phyloP scores from a whole-genome alignment of 768 basidiomycete species.

The Tylopilus sp. region DNA sequence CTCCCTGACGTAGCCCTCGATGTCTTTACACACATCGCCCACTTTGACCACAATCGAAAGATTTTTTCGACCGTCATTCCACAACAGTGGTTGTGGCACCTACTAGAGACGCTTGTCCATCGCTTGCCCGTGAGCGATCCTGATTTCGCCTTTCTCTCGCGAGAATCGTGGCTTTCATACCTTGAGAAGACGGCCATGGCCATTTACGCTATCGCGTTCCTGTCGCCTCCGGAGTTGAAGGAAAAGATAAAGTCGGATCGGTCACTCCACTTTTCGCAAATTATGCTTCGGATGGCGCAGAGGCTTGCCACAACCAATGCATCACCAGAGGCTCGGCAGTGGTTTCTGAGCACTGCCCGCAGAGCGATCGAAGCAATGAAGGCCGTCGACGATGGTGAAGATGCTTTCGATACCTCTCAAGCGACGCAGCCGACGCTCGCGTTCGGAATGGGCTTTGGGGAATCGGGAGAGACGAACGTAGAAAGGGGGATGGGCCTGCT shows the following conservation, averaged over 20 bases:
- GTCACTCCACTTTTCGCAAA: constrained; percentile 60
- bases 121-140: constrained; percentile 77
- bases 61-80: constrained; percentile 63
- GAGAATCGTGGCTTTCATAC: constrained; percentile 73
- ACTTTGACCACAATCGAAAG: constrained; percentile 75
- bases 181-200: constrained; percentile 75
- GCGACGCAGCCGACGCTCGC: constrained; percentile 57
- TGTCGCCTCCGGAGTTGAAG: constrained; percentile 76
- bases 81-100: constrained; percentile 48
- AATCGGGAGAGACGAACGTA: constrained; percentile 57
- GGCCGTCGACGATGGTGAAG: constrained; percentile 70
- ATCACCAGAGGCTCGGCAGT: constrained; percentile 48
- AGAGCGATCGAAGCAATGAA: constrained; percentile 77
- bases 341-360: constrained; percentile 54
- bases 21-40: constrained; percentile 74
- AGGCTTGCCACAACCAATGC: constrained; percentile 50
- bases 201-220: constrained; percentile 85
- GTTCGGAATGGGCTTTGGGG: constrained; percentile 86
- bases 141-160: constrained; percentile 65
- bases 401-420: constrained; percentile 68
- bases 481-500: constrained; percentile 77
- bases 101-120: constrained; percentile 72
- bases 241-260: constrained; percentile 62
- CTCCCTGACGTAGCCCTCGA: constrained; percentile 79
- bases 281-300: constrained; percentile 71